Conservation (phyloP, 176 grass and related monocot species). For the Rhipidocladum racemiflorum region DNA sequence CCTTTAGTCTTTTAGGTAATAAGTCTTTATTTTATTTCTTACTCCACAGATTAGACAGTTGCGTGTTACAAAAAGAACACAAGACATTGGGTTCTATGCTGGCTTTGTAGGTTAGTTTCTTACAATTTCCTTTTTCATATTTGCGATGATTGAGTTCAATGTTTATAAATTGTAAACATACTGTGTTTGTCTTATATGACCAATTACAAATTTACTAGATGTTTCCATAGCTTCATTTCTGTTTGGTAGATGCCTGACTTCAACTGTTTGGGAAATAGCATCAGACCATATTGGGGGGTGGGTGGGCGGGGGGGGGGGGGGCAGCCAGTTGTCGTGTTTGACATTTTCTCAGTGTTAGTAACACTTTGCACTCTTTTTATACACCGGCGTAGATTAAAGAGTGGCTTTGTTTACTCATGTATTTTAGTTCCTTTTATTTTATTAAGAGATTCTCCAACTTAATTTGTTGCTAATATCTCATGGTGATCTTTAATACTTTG, state of each 20-base stretch:
- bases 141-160: background rate
- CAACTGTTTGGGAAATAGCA: conserved; percentile 70
- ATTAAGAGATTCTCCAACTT: background rate
- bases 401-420: conserved; percentile 6
- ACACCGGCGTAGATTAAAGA: background rate
- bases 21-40: background rate
- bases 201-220: conserved; percentile 8
- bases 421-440: background rate
- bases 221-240: conserved; percentile 88
- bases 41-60: conserved; percentile 78
- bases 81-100: conserved; percentile 98
- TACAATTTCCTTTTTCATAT: background rate
- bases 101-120: conserved; percentile 78
- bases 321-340: conserved; percentile 76
- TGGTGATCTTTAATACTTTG: conserved; percentile 79
- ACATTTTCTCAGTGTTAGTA: conserved; percentile 85
- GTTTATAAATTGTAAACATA: background rate
- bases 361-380: conserved; percentile 13
- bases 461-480: conserved; percentile 39
- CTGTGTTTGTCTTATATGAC: background rate
- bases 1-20: background rate
- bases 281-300: conserved; percentile 83
- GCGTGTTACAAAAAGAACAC: conserved; percentile 71
- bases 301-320: too few species aligned
- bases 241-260: conserved; percentile 90